These are phyloP conservation scores for Protomyces arabidopsidicola DNA, from an alignment of 1,139 yeast genomes.

Conservation along the genomic window DNA sequence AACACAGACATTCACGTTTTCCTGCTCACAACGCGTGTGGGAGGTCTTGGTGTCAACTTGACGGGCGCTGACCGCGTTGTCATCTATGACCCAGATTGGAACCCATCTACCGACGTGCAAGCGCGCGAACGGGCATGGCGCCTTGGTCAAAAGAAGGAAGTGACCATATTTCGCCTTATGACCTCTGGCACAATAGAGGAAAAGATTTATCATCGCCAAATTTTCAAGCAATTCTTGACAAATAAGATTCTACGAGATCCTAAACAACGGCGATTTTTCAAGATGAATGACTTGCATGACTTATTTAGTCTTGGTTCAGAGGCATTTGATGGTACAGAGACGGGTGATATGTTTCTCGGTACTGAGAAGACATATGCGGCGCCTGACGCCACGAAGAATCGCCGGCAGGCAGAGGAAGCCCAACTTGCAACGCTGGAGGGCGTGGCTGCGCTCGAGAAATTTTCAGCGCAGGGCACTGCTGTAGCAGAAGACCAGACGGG, in stretches of 20 bases:
- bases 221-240: constrained; percentile 87
- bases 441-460: constrained; percentile 31
- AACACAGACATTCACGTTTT: constrained; percentile 59
- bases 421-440: background rate
- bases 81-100: constrained; percentile 97
- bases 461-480: constrained; percentile 15
- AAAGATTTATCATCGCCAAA: constrained; percentile 92
- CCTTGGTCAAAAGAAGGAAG: constrained; percentile 88
- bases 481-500: constrained; percentile 45
- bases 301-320: constrained; percentile 77
- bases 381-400: constrained; percentile 30
- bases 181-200: constrained; percentile 95
- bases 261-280: constrained; percentile 86
- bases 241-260: constrained; percentile 94
- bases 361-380: constrained; percentile 44
- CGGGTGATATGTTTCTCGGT: constrained; percentile 62
- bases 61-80: constrained; percentile 95
- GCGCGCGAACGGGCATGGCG: constrained; percentile 98
- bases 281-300: constrained; percentile 86
- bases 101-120: constrained; percentile 94
- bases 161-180: constrained; percentile 86
- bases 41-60: constrained; percentile 88
- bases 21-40: constrained; percentile 85
- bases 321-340: constrained; percentile 55
- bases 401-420: background rate